Base-by-base conservation (phyloP, 768 basidiomycete species). In the Collybiopsis luxurians region DNA sequence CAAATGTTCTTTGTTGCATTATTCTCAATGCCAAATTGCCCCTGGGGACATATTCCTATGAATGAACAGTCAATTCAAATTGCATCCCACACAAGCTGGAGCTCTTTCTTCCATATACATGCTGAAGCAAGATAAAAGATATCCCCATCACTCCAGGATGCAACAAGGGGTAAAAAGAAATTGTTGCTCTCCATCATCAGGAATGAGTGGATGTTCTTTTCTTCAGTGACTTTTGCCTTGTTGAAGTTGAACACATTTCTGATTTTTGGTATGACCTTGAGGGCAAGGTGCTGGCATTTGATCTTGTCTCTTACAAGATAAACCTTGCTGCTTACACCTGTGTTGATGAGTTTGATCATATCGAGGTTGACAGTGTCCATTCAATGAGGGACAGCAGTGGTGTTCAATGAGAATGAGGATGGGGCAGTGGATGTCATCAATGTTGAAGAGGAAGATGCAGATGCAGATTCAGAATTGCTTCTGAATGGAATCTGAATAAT, bases 41-140 rank as follows among this genome's bases (percentile, higher is more conserved):
- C 13, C 63, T 61, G 36, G 63, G 43, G 34, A 66, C 53, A 27
- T 69, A 69, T 28, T 66, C 62, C 62, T 68, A 51, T 10, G n/a
- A 21, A n/a, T 30, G 30, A 49, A 15, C 39, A 26, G n/a, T n/a
- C n/a, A 47, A 49, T 36, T 21, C 7, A 19, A 45, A 24, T 52
- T 9, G 26, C 1, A 40, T 23, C 7, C 11, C 46, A 19, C 23
- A 21, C n/a, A 15, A 30, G 24, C 13, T 4, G 40, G 23, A 10
- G 42, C 6, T 6, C 42, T 24, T 19, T 24, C 5, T 44, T 7
- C n/a, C 17, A 7, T 6, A 48, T 28, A 43, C 64, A 27, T 57
- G 67, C 68, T 15, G 64, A 64, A 1, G 67, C 53, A 9, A 69
- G 27, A 44, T 67, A 67, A 38, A 56, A 66, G 31, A 64, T 62